phyloP scores from a whole-genome alignment of 2,329 filamentous ascomycete species.

The Capronia americana region DNA sequence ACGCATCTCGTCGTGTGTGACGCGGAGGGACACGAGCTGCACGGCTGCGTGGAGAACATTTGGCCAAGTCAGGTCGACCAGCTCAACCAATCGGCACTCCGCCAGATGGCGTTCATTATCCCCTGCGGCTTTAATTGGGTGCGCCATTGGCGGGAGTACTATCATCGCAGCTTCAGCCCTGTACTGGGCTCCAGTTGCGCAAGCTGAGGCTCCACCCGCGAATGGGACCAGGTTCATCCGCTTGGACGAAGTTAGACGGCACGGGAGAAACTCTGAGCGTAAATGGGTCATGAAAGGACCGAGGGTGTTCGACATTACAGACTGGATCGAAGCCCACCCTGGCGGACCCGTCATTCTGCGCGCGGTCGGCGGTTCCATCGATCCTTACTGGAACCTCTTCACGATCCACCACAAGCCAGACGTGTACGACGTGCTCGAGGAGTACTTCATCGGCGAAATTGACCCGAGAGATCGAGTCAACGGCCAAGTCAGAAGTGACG shows the following conservation, averaged over 20 bases:
- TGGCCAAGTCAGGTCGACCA: conserved; percentile 17
- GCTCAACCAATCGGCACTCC: conserved; percentile 12
- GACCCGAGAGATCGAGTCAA: conserved; percentile 65
- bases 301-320: conserved; percentile 73
- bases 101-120: not conserved
- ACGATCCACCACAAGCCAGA: conserved; percentile 70
- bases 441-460: conserved; percentile 68
- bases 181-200: conserved; percentile 12
- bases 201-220: conserved; percentile 32
- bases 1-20: not conserved
- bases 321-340: conserved; percentile 70
- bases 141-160: conserved; percentile 6
- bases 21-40: conserved; percentile 3
- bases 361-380: conserved; percentile 68
- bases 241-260: conserved; percentile 40
- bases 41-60: not conserved
- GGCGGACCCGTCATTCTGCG: conserved; percentile 72
- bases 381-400: conserved; percentile 74
- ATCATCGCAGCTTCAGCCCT: conserved; percentile 12
- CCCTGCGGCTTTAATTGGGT: conserved; percentile 3
- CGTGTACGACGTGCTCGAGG: conserved; percentile 68
- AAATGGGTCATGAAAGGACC: conserved; percentile 71
- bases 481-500: conserved; percentile 59
- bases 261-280: conserved; percentile 52
- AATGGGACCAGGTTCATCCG: conserved; percentile 34